Evolutionary conservation across 139 green algal species (phyloP).

Genomic region (Chlorella vulgaris): DNA sequence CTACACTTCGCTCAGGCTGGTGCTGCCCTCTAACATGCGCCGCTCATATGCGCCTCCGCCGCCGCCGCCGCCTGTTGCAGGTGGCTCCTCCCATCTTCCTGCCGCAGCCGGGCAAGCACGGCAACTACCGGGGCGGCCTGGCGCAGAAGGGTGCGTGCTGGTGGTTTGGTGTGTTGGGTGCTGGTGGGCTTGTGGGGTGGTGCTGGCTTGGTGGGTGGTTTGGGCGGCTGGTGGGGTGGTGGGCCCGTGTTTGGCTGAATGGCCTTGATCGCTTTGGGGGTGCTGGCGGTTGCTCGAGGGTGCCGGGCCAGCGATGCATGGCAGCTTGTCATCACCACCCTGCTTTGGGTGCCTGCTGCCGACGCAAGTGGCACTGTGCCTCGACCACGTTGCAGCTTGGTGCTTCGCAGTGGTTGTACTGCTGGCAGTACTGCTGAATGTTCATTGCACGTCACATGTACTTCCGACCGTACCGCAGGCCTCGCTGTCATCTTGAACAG

Average conservation of each 20-base stretch:
- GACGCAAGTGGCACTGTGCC: too few relatives aligned
- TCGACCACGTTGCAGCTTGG: not conserved
- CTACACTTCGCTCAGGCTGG: too few relatives aligned
- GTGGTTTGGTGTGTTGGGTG: not conserved
- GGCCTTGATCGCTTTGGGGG: not conserved
- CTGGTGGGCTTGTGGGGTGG: not conserved
- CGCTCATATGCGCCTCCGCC: too few relatives aligned
- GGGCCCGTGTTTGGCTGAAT: not conserved
- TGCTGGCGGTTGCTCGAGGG: too few relatives aligned
- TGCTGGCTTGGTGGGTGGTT: not conserved
- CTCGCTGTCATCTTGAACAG: slow-evolving; percentile 78
- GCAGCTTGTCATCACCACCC: too few relatives aligned
- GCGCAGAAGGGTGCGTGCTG: slow-evolving; percentile 22
- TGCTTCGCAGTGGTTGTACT: too few relatives aligned
- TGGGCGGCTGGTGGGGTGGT: not conserved
- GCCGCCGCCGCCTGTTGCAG: too few relatives aligned
- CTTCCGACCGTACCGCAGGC: slow-evolving; percentile 1
- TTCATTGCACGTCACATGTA: not conserved
- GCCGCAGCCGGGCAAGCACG: slow-evolving; percentile 63
- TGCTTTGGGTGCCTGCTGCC: too few relatives aligned
- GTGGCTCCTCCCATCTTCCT: slow-evolving; percentile 79
- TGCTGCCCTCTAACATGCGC: too few relatives aligned
- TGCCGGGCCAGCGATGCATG: too few relatives aligned
- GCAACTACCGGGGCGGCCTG: slow-evolving; percentile 51
- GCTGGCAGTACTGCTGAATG: too few relatives aligned